phyloP scores from a whole-genome alignment of 257 asterid genomes.

The Craterostigma plantagineum region DNA sequence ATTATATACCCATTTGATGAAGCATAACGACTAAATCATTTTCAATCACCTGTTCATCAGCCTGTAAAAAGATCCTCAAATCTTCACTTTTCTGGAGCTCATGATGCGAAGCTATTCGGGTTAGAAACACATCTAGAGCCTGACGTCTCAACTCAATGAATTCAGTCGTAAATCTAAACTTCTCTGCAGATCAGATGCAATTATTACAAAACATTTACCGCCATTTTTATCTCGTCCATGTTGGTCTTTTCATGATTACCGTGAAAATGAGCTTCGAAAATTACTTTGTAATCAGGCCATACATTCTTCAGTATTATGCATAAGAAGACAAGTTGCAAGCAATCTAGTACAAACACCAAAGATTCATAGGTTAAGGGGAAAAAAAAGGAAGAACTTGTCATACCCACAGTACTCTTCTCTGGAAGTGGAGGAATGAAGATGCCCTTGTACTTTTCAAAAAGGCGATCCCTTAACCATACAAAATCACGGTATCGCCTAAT shows the following conservation, averaged over 20 bases:
- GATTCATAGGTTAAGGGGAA: too few relatives aligned
- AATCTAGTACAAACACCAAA: too few relatives aligned
- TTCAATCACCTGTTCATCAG: conserved; percentile 79
- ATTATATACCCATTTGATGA: too few relatives aligned
- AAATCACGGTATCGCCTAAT: conserved; percentile 89
- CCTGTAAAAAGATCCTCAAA: conserved; percentile 73
- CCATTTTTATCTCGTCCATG: too few relatives aligned
- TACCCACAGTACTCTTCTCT: conserved; percentile 99
- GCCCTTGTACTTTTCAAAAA: conserved; percentile 88
- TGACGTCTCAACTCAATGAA: conserved; percentile 96
- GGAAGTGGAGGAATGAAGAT: conserved; percentile 96
- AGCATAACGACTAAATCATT: conserved; percentile 5
- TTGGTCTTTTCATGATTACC: too few relatives aligned
- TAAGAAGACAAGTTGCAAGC: too few relatives aligned
- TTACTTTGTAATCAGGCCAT: too few relatives aligned
- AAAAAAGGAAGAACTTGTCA: neutral
- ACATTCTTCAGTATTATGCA: too few relatives aligned
- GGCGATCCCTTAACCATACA: conserved; percentile 87
- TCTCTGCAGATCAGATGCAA: conserved; percentile 34
- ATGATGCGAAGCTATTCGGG: conserved; percentile 77
- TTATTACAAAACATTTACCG: too few relatives aligned
- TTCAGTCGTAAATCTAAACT: conserved; percentile 83
- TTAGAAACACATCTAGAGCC: conserved; percentile 74
- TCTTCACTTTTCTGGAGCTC: conserved; percentile 80
- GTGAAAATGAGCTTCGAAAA: too few relatives aligned